These are phyloP conservation scores for Arthrobotrys musiformis DNA, from an alignment of 2,329 filamentous ascomycete species.

Conservation along the genomic window DNA sequence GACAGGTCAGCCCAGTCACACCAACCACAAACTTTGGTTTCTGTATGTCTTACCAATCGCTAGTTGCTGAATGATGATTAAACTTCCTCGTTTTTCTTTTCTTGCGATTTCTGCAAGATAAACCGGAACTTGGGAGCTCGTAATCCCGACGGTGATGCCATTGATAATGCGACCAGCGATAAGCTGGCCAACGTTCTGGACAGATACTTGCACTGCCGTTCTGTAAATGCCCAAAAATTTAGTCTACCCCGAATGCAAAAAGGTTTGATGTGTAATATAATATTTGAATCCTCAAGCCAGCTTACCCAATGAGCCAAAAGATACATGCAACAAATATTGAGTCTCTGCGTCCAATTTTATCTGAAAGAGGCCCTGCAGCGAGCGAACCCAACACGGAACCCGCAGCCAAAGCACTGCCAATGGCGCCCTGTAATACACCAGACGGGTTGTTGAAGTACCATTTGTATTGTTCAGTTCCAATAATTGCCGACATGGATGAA, in stretches of 20 bases:
- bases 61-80: constrained; percentile 65
- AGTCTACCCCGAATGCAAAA: background rate
- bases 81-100: constrained; percentile 63
- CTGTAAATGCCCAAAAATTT: background rate
- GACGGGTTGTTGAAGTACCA: constrained; percentile 67
- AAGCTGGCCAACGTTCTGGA: constrained; percentile 60
- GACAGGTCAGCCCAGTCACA: background rate
- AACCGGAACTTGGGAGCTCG: constrained; percentile 64
- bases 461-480: constrained; percentile 67
- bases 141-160: constrained; percentile 62
- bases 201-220: constrained; percentile 58
- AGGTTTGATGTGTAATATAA: too few species aligned
- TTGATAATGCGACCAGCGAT: constrained; percentile 61
- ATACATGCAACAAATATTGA: constrained; percentile 65
- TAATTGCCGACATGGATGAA: constrained; percentile 68
- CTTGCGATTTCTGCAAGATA: constrained; percentile 65
- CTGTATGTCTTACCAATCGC: constrained; percentile 62
- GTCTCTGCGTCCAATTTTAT: constrained; percentile 64
- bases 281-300: background rate
- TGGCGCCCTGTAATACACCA: constrained; percentile 63
- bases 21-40: background rate
- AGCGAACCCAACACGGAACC: constrained; percentile 66
- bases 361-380: constrained; percentile 65
- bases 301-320: constrained; percentile 65
- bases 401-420: constrained; percentile 64